A percentile compares a stretch with the other conserved stretches of the same genome.
phyloP scores from a whole-genome alignment of 192 early-diverging fungal genomes.

The Oehlia diaphana region DNA sequence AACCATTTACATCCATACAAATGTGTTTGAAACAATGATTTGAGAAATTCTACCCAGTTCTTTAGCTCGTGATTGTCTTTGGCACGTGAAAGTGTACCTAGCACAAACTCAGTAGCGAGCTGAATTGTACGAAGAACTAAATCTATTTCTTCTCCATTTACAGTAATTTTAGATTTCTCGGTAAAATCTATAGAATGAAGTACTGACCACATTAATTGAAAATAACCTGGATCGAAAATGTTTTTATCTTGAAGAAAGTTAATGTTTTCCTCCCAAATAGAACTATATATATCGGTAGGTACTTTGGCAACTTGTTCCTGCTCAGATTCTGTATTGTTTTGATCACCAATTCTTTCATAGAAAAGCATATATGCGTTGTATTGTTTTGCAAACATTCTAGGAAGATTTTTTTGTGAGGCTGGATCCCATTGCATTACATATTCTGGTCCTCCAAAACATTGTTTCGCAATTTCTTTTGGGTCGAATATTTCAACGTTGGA shows the following conservation, averaged over 20 bases:
- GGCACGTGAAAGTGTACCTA: constrained; percentile 38
- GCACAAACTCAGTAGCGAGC: constrained; percentile 41
- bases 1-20: constrained; percentile 39
- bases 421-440: constrained; percentile 41
- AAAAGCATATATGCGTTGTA: constrained; percentile 60
- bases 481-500: constrained; percentile 54
- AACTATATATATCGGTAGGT: constrained; percentile 39
- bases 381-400: constrained; percentile 42
- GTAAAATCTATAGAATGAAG: constrained; percentile 24
- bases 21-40: constrained; percentile 33
- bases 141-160: constrained; percentile 14
- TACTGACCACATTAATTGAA: constrained; percentile 41
- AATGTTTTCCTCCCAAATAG: constrained; percentile 41
- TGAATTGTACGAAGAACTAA: constrained; percentile 35
- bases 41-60: constrained; percentile 41
- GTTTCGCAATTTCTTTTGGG: constrained; percentile 42
- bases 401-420: constrained; percentile 37
- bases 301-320: background rate
- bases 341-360: constrained; percentile 38
- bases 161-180: background rate
- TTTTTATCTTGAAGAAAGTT: constrained; percentile 37
- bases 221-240: constrained; percentile 45
- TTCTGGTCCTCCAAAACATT: constrained; percentile 48
- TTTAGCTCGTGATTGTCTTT: constrained; percentile 41
- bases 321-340: background rate